A percentile compares a stretch with the other conserved stretches of the same genome.
These are phyloP conservation scores for Podila horticola DNA, from an alignment of 192 early-diverging fungal species.

Conservation along the genomic window DNA sequence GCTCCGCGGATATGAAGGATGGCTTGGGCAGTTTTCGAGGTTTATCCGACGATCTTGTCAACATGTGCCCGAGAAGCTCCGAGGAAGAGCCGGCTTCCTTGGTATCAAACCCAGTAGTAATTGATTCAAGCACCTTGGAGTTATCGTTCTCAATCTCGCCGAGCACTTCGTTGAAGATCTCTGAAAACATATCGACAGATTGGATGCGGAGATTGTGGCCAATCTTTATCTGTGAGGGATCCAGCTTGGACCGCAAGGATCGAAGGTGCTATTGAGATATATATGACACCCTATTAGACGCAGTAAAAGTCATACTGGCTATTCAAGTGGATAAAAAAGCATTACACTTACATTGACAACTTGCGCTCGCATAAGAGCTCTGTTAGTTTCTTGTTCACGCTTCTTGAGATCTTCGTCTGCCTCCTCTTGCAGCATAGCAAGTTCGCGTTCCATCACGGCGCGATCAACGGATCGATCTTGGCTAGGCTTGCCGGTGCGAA, in stretches of 20 bases:
- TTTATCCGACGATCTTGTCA: slow-evolving; percentile 41
- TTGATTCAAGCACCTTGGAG: slow-evolving; percentile 34
- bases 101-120: slow-evolving; percentile 16
- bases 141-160: slow-evolving; percentile 47
- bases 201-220: slow-evolving; percentile 41
- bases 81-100: neutral
- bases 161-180: slow-evolving; percentile 44
- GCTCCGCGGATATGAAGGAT: neutral
- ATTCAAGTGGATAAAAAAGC: neutral
- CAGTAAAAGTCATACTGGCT: neutral
- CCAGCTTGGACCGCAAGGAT: slow-evolving; percentile 35
- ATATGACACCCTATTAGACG: neutral
- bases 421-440: slow-evolving; percentile 43
- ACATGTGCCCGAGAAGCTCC: slow-evolving; percentile 25
- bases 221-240: slow-evolving; percentile 38
- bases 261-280: slow-evolving; percentile 27
- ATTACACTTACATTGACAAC: slow-evolving; percentile 28
- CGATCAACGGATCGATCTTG: slow-evolving; percentile 4
- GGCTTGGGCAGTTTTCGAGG: slow-evolving; percentile 25
- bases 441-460: slow-evolving; percentile 35
- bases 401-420: slow-evolving; percentile 42
- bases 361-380: slow-evolving; percentile 38
- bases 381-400: slow-evolving; percentile 36
- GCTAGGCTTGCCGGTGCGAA: neutral
- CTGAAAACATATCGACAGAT: slow-evolving; percentile 41